Base-by-base conservation (phyloP, 345 rosid genomes). In the Trapa incisa region DNA sequence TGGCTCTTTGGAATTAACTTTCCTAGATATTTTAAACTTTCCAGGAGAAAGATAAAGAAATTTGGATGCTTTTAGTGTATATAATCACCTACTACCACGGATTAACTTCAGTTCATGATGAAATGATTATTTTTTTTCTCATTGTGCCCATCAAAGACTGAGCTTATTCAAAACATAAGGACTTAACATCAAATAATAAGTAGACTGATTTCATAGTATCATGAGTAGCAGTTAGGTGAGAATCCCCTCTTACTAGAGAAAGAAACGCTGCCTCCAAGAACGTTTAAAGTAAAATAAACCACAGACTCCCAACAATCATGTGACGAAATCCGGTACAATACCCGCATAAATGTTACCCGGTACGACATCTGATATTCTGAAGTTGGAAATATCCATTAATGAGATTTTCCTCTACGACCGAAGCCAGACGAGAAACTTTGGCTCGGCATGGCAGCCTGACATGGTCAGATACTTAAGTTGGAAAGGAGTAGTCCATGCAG, bases 341-440 rank as follows among this genome's bases (percentile, higher is more conserved):
- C 53, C 16, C 3, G 17, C 53, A 17, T 47, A 47, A 47, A 67
- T n/a, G n/a, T n/a, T n/a, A n/a, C 12, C 69, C 69, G 70, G 70
- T 35, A 67, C 14, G 58, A 22, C 39, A 37, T 6, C 70, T 6
- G 70, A 53, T 29, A 54, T 54, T 50, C 50, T n/a, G 11, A 35
- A 16, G n/a, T 39, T 67, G 43, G 70, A 38, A 35, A 67, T 5
- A 14, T 37, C 0, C 0, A 67, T 15, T 5, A n/a, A 6, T 1
- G 5, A n/a, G 45, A 67, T 54, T 2, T n/a, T 39, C 22, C 63
- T 67, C 17, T 38, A 52, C 0, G 32, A 36, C 11, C 39, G 12
- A 22, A 68, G 70, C 70, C 64, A 56, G 0, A 17, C n/a, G 5
- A 63, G 70, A 32, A 67, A 53, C 42, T 9, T 2, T 1, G 29